Evolutionary conservation across 2,329 filamentous ascomycete genomes (phyloP).

Genomic region (Talaromyces funiculosus): DNA sequence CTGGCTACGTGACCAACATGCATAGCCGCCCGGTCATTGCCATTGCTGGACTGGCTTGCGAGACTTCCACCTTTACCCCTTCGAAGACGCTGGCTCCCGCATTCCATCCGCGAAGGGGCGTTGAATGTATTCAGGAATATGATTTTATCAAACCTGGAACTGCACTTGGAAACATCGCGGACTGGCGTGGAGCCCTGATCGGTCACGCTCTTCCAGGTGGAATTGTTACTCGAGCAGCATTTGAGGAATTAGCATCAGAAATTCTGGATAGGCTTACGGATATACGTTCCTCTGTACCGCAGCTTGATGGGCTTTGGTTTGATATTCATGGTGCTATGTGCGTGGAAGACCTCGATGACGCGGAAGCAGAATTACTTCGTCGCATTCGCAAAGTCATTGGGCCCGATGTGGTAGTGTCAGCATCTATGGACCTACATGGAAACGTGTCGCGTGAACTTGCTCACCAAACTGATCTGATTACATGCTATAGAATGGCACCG

Average conservation of each 20-base stretch:
- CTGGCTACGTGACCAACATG: conserved; percentile 19
- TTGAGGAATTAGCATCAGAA: conserved; percentile 41
- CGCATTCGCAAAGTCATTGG: conserved; percentile 45
- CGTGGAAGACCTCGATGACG: conserved; percentile 47
- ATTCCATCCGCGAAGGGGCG: conserved; percentile 46
- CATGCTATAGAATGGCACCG: conserved; percentile 50
- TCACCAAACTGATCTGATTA: conserved; percentile 48
- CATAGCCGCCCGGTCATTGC: conserved; percentile 43
- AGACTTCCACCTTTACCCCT: conserved; percentile 51
- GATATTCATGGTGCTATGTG: conserved; percentile 55
- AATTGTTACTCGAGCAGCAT: conserved; percentile 42
- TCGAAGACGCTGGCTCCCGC: conserved; percentile 45
- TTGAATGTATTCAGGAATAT: conserved; percentile 43
- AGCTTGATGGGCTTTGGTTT: conserved; percentile 49
- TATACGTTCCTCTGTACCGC: conserved; percentile 28
- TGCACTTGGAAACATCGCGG: conserved; percentile 37
- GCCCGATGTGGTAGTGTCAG: conserved; percentile 44
- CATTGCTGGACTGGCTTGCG: conserved; percentile 50
- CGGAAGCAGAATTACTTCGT: conserved; percentile 44
- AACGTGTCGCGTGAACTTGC: conserved; percentile 48
- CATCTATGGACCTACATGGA: conserved; percentile 53
- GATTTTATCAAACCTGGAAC: conserved; percentile 41
- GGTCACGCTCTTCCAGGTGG: conserved; percentile 50
- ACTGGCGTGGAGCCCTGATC: conserved; percentile 49
- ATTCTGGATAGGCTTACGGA: conserved; percentile 36